These are phyloP conservation scores for Sordaria brevicollis DNA, from an alignment of 495 filamentous ascomycete genomes.

Conservation along the genomic window DNA sequence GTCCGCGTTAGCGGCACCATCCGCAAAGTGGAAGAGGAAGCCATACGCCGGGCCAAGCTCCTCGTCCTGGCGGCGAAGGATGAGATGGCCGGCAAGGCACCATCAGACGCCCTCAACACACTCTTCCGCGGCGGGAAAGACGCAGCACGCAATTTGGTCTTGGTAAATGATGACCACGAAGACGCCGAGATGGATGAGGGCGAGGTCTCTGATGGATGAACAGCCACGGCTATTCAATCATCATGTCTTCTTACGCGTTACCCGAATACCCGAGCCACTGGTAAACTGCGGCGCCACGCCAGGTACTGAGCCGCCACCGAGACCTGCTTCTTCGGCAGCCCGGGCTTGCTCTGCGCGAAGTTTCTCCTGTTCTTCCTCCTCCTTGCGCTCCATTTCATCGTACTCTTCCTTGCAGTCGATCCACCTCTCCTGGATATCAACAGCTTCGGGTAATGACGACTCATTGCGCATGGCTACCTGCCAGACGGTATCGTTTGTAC, in stretches of 20 bases:
- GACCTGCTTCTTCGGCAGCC: conserved; percentile 20
- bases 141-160: conserved; percentile 28
- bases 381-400: conserved; percentile 66
- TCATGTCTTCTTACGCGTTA: conserved; percentile 21
- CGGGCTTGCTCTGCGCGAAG: conserved; percentile 18
- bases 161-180: conserved; percentile 26
- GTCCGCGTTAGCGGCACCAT: conserved; percentile 90
- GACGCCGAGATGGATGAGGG: conserved; percentile 43
- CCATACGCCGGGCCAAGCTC: conserved; percentile 60
- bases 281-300: conserved; percentile 1
- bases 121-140: conserved; percentile 28
- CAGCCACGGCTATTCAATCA: neutral
- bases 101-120: conserved; percentile 26
- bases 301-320: conserved; percentile 5
- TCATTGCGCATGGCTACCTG: conserved; percentile 88
- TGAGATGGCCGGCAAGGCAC: conserved; percentile 21
- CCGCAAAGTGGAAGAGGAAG: conserved; percentile 81
- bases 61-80: conserved; percentile 55
- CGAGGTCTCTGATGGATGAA: conserved; percentile 21
- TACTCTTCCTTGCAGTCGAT: conserved; percentile 79
- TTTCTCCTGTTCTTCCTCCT: conserved; percentile 51
- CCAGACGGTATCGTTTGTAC: conserved; percentile 90
- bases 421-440: conserved; percentile 93
- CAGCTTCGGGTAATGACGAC: conserved; percentile 62
- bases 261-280: conserved; percentile 13